phyloP scores from a whole-genome alignment of 768 basidiomycete species.

The Mrakia gelida region DNA sequence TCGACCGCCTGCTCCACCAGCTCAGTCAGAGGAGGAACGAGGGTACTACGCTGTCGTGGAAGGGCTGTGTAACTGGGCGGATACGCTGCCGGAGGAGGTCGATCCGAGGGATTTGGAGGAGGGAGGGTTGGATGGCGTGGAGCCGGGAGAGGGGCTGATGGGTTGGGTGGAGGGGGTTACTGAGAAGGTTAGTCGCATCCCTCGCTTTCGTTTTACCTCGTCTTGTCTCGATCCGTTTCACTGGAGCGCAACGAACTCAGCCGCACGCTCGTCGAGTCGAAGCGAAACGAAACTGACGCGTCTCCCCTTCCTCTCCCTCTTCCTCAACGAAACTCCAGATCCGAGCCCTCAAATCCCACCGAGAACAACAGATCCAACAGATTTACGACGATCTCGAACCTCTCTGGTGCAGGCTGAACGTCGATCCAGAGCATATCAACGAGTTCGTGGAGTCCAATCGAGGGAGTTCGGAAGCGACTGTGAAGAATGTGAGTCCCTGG shows the following conservation, averaged over 20 bases:
- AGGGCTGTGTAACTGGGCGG: slow-evolving; percentile 60
- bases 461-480: slow-evolving; percentile 71
- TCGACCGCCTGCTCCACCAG: slow-evolving; percentile 21
- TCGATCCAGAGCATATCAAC: slow-evolving; percentile 75
- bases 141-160: slow-evolving; percentile 71
- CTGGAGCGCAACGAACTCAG: no score
- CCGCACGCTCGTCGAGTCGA: neutral
- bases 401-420: slow-evolving; percentile 81
- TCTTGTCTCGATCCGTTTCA: no score
- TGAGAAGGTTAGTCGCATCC: neutral
- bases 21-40: slow-evolving; percentile 36
- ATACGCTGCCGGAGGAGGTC: slow-evolving; percentile 56
- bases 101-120: slow-evolving; percentile 46
- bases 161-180: slow-evolving; percentile 56
- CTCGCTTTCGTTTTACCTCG: no score
- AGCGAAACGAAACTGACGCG: neutral
- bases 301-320: neutral
- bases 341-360: slow-evolving; percentile 64
- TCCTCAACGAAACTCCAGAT: slow-evolving; percentile 45
- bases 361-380: slow-evolving; percentile 80
- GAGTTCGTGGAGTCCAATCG: slow-evolving; percentile 81
- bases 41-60: slow-evolving; percentile 56
- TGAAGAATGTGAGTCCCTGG: slow-evolving; percentile 53
- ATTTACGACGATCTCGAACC: slow-evolving; percentile 92
- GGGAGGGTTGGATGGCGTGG: slow-evolving; percentile 65